phyloP scores from a whole-genome alignment of 352 stramenopile species.

The Elongisporangium senticosum region DNA sequence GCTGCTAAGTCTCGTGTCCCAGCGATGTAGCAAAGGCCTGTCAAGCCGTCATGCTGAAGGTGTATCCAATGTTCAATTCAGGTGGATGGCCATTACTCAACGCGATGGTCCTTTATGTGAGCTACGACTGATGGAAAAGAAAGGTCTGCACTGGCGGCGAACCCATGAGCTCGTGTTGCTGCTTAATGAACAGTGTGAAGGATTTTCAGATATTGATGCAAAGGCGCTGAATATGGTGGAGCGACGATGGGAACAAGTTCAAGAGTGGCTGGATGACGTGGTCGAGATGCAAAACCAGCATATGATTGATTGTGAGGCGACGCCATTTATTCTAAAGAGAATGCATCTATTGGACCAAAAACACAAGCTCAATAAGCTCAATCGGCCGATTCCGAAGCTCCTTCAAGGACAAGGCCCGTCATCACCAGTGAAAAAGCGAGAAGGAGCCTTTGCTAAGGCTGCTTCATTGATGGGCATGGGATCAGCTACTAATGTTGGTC shows the following conservation, averaged over 20 bases:
- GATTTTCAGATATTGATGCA: slow-evolving; percentile 49
- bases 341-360: slow-evolving; percentile 39
- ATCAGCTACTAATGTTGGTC: not conserved
- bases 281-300: slow-evolving; percentile 57
- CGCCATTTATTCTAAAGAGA: slow-evolving; percentile 65
- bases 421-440: not conserved
- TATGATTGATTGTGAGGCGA: slow-evolving; percentile 58
- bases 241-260: slow-evolving; percentile 51
- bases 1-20: slow-evolving; percentile 39
- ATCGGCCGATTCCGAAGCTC: not conserved
- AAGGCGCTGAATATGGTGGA: slow-evolving; percentile 42
- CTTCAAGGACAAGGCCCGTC: not conserved
- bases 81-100: slow-evolving; percentile 69
- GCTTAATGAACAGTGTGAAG: slow-evolving; percentile 68
- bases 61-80: slow-evolving; percentile 62
- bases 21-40: slow-evolving; percentile 53
- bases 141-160: slow-evolving; percentile 62
- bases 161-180: slow-evolving; percentile 65
- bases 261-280: slow-evolving; percentile 60
- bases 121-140: slow-evolving; percentile 59
- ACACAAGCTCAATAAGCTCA: slow-evolving; percentile 8
- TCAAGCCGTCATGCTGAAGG: slow-evolving; percentile 45
- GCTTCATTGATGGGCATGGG: not conserved
- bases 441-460: slow-evolving; percentile 1
- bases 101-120: slow-evolving; percentile 53